These are phyloP conservation scores for Suhomyces taliae DNA, from an alignment of 1,139 yeast species.

Conservation along the genomic window DNA sequence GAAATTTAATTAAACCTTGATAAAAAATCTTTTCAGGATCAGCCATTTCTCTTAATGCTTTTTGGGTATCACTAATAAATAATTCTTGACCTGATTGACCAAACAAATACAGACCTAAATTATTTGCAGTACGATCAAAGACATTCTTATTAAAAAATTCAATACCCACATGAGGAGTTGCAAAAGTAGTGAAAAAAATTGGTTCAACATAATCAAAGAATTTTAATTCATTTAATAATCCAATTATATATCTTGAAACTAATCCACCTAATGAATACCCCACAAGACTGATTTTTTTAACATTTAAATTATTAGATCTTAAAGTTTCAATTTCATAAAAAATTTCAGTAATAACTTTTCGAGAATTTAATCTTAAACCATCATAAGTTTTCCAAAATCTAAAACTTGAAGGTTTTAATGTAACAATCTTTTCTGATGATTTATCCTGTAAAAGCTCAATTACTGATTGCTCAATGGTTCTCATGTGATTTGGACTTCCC, in stretches of 20 bases:
- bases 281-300: constrained; percentile 41
- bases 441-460: constrained; percentile 36
- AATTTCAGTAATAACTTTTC: constrained; percentile 64
- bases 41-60: constrained; percentile 53
- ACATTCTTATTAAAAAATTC: constrained; percentile 45
- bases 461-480: constrained; percentile 55
- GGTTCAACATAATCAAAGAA: constrained; percentile 66
- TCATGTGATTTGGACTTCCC: constrained; percentile 80
- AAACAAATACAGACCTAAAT: constrained; percentile 59
- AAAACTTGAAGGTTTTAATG: constrained; percentile 69
- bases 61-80: constrained; percentile 51
- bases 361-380: constrained; percentile 74
- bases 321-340: constrained; percentile 55
- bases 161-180: constrained; percentile 88
- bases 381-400: constrained; percentile 80
- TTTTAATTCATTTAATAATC: constrained; percentile 54
- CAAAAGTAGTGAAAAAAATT: constrained; percentile 71
- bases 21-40: constrained; percentile 52
- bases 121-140: constrained; percentile 51
- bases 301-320: constrained; percentile 35
- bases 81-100: constrained; percentile 78
- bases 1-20: constrained; percentile 57
- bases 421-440: constrained; percentile 46
- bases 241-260: constrained; percentile 64
- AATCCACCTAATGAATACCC: constrained; percentile 49